Base-by-base conservation (phyloP, 257 asterid genomes). In the Scutellaria barbata region DNA sequence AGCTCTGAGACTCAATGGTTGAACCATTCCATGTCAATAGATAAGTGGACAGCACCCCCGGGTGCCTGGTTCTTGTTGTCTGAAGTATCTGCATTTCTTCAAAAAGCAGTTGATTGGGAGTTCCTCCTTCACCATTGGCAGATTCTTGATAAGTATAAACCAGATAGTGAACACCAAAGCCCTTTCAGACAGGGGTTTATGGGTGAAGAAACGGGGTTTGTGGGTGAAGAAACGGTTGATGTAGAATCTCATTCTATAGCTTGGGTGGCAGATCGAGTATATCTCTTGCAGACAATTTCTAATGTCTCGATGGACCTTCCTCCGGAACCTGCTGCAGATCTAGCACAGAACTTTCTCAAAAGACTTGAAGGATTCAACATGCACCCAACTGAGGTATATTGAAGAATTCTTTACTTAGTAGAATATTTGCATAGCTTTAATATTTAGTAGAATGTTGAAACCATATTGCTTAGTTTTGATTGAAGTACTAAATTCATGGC, bases 31-130 rank as follows among this genome's bases (percentile, higher is more conserved):
- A 75, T 69, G 88, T 76, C 92, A 35, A 86, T 89, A 37, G 93
- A 85, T 79, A 91, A 89, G 74, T 94, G 99, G 99, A 87, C 91
- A 55, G 98, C 99, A 8, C 99, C 99, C 35, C 86, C 87, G 10
- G 99, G 99, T 65, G 84, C 93, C n/a, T 94, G 99, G 99, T 86
- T 94, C 84, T 76, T 94, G 78, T 81, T 94, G 71, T 89, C 98
- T 0, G 98, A 91, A 76, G 92, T 86, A 46, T 94, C 99, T 11
- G 83, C 84, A 0, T 91, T 84, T 69, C 90, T 94, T 74, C 83
- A 91, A 50, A 87, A 90, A 80, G 79, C 91, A 35, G 84, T 92
- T 11, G 95, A 89, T 58, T 92, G 98, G 99, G 96, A 89, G 81
- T 94, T 94, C 78, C 96, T 94, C 55, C 88, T 76, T 79, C 95